These are phyloP conservation scores for Populus simonii DNA, from an alignment of 345 rosid species.

Conservation along the genomic window DNA sequence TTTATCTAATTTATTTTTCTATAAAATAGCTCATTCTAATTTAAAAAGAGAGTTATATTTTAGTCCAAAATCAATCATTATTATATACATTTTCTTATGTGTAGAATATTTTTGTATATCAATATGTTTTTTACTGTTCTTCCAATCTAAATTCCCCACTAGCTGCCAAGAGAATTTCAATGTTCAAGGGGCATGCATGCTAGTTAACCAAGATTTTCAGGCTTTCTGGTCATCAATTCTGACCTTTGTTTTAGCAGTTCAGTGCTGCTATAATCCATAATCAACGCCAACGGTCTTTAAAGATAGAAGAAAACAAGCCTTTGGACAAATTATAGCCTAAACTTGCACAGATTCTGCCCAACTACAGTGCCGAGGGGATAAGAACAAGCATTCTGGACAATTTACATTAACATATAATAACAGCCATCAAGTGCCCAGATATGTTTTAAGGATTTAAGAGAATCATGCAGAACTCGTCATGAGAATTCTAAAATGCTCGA, in stretches of 20 bases:
- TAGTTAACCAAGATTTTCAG: not conserved
- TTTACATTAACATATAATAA: not conserved
- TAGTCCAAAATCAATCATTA: no score
- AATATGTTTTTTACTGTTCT: no score
- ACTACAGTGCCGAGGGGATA: not conserved
- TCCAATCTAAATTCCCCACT: no score
- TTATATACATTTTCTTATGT: no score
- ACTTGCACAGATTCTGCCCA: not conserved
- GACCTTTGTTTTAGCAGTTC: not conserved
- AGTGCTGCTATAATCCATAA: no score
- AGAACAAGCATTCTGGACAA: not conserved
- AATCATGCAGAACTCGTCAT: not conserved
- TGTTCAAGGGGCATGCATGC: not conserved
- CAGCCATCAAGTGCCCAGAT: not conserved
- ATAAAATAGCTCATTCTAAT: no score
- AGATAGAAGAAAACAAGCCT: no score
- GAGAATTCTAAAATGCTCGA: conserved; percentile 1
- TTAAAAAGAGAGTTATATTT: no score
- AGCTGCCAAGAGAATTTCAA: not conserved
- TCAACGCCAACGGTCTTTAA: no score
- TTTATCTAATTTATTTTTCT: no score
- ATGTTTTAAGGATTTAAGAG: not conserved
- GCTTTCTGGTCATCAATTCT: not conserved
- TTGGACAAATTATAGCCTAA: no score
- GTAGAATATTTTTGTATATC: no score